These are phyloP conservation scores for Nicotiana noctiflora DNA, from an alignment of 257 asterid species.

Conservation along the genomic window DNA sequence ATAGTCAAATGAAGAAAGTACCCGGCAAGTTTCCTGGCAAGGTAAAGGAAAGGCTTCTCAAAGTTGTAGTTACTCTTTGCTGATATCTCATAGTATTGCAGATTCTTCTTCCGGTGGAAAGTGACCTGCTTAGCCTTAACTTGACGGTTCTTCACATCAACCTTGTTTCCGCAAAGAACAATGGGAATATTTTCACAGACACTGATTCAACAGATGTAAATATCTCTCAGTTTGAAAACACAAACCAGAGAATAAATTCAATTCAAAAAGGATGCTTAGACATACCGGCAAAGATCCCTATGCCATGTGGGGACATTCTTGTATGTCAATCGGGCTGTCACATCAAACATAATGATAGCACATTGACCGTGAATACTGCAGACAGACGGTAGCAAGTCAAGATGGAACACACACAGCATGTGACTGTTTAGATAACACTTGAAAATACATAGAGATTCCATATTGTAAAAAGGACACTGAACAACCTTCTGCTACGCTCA, in stretches of 20 bases:
- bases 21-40: slow-evolving; percentile 94
- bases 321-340: slow-evolving; percentile 85
- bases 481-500: neutral
- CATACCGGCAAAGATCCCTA: slow-evolving; percentile 87
- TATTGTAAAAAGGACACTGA: no score
- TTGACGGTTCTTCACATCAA: slow-evolving; percentile 86
- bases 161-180: slow-evolving; percentile 88
- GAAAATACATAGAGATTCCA: neutral
- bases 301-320: slow-evolving; percentile 96
- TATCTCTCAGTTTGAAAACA: neutral
- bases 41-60: slow-evolving; percentile 82
- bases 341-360: slow-evolving; percentile 89
- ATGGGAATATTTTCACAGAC: slow-evolving; percentile 88
- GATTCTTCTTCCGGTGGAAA: slow-evolving; percentile 84
- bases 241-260: neutral
- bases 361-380: slow-evolving; percentile 94
- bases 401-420: no score
- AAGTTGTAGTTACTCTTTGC: slow-evolving; percentile 87
- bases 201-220: slow-evolving; percentile 23
- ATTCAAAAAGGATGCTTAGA: neutral
- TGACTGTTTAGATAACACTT: neutral
- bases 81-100: slow-evolving; percentile 82
- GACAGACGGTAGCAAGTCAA: neutral
- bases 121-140: slow-evolving; percentile 90
- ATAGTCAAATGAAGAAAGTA: neutral